A percentile compares a stretch with the other conserved stretches of the same genome.
phyloP scores from a whole-genome alignment of 208 protist species.

The Phytomonas serpens region DNA sequence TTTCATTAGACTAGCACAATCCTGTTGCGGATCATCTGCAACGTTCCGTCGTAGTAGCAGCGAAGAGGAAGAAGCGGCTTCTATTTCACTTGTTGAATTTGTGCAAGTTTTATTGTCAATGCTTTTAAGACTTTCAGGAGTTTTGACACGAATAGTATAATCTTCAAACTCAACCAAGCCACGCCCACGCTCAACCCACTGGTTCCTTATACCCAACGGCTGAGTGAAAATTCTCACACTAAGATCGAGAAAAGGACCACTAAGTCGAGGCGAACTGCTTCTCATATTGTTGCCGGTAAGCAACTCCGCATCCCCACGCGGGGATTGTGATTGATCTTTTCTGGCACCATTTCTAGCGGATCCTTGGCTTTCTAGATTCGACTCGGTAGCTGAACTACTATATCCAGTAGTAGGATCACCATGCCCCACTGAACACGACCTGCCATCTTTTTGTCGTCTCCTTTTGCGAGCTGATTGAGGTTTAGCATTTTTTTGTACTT shows the following conservation, averaged over 20 bases:
- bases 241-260: constrained; percentile 43
- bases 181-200: constrained; percentile 60
- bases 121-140: background rate
- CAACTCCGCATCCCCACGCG: background rate
- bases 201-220: constrained; percentile 52
- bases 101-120: background rate
- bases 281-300: background rate
- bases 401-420: background rate
- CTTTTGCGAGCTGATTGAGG: background rate
- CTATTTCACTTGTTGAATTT: background rate
- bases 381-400: background rate
- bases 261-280: background rate
- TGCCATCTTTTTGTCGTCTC: background rate
- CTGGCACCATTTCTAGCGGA: background rate
- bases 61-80: background rate
- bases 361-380: background rate
- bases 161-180: constrained; percentile 50
- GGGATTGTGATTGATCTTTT: background rate
- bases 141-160: constrained; percentile 52
- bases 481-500: background rate
- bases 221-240: constrained; percentile 73
- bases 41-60: background rate
- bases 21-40: background rate
- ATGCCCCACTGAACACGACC: background rate
- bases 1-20: background rate